Evolutionary conservation across 345 rosid genomes (phyloP), one percentile per base, ranked within the genome.

Genomic region (Boechera divaricarpa): DNA sequence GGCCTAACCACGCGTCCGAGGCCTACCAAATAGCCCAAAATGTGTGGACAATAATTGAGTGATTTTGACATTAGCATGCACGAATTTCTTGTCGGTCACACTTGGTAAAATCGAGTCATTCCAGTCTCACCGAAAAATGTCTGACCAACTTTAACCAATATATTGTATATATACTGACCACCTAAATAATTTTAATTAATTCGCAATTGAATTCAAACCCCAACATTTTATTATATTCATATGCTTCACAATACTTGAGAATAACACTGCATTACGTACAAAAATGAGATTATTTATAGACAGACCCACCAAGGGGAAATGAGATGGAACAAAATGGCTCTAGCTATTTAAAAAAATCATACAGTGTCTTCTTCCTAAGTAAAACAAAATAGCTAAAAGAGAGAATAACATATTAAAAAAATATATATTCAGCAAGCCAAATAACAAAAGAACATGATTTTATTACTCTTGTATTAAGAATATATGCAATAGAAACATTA

Each of bases 391-490:
- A 32, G 15, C 24, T 41, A 54, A 28, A 12, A 63, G 26, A 56
- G 13, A 26, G 51, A 47, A 44, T 32, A 66, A 5, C 24, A 32
- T 1, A 9, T 1, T 21, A 73, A 26, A 6, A 45, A 0, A 16
- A 15, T 42, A 4, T 3, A 5, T 4, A n/a, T 0, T n/a, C 44
- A 29, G 13, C 54, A 59, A 68, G 55, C 59, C 36, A 60, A 35
- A 42, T 45, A 49, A 61, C 51, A 24, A 53, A 74, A 42, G 45
- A 67, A 57, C 65, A 61, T 75, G 71, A 48, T 11, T 67, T 73
- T 67, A 74, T 68, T 51, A 42, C 26, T 53, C 16, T 57, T 44
- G 65, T 44, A 35, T 70, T 11, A 62, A 62, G 36, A 49, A 69
- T 63, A 41, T 77, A 47, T 12, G 33, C 41, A 54, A 53, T 12